Evolutionary conservation across 73 alveolate genomes (phyloP), one percentile per base, ranked within the genome.

Genomic region (Paramecium bursaria): DNA sequence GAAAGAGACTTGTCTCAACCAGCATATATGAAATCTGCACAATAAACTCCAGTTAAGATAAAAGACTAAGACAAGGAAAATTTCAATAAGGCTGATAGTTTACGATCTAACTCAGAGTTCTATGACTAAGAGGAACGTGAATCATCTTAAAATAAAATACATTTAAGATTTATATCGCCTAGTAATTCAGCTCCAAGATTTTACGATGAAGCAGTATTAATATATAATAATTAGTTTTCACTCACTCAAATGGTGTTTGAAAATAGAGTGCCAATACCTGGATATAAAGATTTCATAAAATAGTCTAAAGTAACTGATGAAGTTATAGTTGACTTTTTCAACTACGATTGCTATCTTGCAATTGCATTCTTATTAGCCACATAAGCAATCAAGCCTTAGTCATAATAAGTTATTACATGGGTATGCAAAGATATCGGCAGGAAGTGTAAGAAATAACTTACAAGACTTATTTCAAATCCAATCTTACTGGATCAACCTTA

Each of bases 171-270:
- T 67, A 17, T 67, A 4, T 57, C 60, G 6, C 82, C 49, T 3
- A 11, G n/a, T 10, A 67, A 67, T 67, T 67, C 82, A 39, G 15
- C 44, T 4, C 82, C 82, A 21, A 67, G 46, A 39, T 67, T 44
- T 19, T 67, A 39, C 44, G 82, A 67, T 35, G 82, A 67, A 39
- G 44, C 21, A 23, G 82, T 67, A 57, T 29, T 9, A 2, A 1
- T 0, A 9, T 9, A 13, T 1, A 4, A 25, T 7, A 26, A 13
- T 26, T 26, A 57, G 76, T 27, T 23, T 67, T 67, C 60, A 17
- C 44, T 67, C 19, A 67, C 11, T 35, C 39, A 67, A 21, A 5
- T 67, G 7, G 82, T 67, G 14, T 14, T 67, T 0, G 3, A 6
- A 6, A 25, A 42, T 39, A 67, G 44, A 25, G 54, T 2, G 33